Evolutionary conservation across 352 stramenopile genomes (phyloP), one percentile per base, ranked within the genome.

Genomic region (Phytophthora sp.): DNA sequence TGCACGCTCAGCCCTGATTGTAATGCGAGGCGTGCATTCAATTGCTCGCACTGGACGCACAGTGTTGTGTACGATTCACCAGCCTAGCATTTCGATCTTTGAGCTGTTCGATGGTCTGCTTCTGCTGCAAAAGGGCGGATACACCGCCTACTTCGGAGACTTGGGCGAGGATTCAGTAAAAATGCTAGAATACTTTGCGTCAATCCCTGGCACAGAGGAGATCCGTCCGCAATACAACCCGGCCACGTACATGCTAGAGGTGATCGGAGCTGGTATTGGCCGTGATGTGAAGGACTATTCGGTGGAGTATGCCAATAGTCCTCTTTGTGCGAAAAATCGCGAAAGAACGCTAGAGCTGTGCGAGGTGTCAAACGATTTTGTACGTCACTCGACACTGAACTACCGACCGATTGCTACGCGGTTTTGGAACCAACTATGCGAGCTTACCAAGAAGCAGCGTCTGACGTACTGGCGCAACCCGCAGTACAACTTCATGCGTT

Each of bases 71-170:
- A 84, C 71, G 21, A 81, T 81, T 30, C 75, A 81, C 42, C 75
- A 84, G 58, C 76, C 92, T n/a, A 78, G 87, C 62, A 77, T 85
- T 17, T 82, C 79, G 13, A 95, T 98, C 53, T 99, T 98, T 54
- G 85, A 95, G 57, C 77, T 92, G 44, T 98, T 98, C 56, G 93
- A 98, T 58, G 72, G 87, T 58, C 72, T 98, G 0, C 57, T 98
- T 10, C 62, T 98, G 34, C 76, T 98, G 0, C 87, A 94, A 43
- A 69, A 66, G 34, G 79, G 76, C 18, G 79, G 77, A 0, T 77
- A 59, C 39, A 82, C 68, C 8, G 80, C 94, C 2, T 98, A 92
- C 65, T 97, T 97, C 62, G 91, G 92, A 31, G 80, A 95, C 10
- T 59, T 98, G 21, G 92, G 90, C 15, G 54, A 87, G 4, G 74